Evolutionary conservation across 306 rosid species (phyloP), one percentile per base, ranked within the genome.

Genomic region (Astragalus membranaceus): DNA sequence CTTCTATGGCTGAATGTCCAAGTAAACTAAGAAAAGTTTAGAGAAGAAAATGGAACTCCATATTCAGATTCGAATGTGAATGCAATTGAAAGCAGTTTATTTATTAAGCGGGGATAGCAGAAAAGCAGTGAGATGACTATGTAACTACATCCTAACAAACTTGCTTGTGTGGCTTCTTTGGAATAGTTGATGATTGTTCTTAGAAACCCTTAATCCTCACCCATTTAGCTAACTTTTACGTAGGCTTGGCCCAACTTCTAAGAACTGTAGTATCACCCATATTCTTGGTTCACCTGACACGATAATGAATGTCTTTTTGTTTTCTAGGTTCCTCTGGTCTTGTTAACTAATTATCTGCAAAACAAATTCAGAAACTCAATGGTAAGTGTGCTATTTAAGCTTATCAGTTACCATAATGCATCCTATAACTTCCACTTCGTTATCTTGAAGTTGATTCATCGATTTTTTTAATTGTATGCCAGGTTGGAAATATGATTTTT

Each of bases 401-500:
- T 36, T 81, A 10, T 43, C 9, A 51, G 11, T 51, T 46, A 26
- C 58, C 42, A 52, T 6, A 58, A 52, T 75, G 41, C 41, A 26
- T 41, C 43, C 60, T 20, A 42, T 37, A 12, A 16, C 33, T 8
- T 12, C 29, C 15, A 49, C 15, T 30, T 47, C 60, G 11, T 47
- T 69, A 49, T 48, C 32, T 60, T 65, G 57, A 57, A 55, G 9
- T 57, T 69, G 47, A 67, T 72, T 54, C 3, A 56, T 59, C 59
- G 7, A n/a, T 10, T 67, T 33, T 14, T n/a, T 53, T 13, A 20
- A 37, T 11, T 67, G 20, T 8, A 33, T 67, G 29, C 33, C 83
- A 95, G 99, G 96, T 88, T 54, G 99, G 99, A 56, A 95, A 95
- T 65, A 95, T 91, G 91, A 78, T 87, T 62, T 91, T 95, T 79